Percentiles rank a stretch among this genome's conserved stretches.
phyloP scores from a whole-genome alignment of 495 filamentous ascomycete species.

The Lineolata rhizophorae region DNA sequence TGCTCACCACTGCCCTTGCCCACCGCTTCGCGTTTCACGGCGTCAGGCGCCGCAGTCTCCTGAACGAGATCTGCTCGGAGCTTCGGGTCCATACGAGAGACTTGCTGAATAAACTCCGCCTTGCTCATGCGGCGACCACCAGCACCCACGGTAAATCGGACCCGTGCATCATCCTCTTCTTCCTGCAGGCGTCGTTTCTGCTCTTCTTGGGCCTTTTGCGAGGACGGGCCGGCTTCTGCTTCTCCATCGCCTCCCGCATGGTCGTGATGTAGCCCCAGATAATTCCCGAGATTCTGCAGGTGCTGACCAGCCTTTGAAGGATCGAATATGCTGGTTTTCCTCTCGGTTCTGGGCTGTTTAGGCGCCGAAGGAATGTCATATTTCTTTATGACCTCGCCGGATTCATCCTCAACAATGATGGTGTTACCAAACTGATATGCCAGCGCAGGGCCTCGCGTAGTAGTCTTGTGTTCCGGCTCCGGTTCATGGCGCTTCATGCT shows the following conservation, averaged over 20 bases:
- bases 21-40: conserved; percentile 32
- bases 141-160: conserved; percentile 70
- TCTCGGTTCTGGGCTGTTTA: conserved; percentile 11
- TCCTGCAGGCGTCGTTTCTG: conserved; percentile 13
- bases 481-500: conserved; percentile 3
- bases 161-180: conserved; percentile 48
- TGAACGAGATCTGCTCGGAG: conserved; percentile 49
- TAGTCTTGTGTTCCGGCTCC: conserved; percentile 7
- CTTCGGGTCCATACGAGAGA: conserved; percentile 59
- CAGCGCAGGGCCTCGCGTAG: conserved; percentile 38
- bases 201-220: conserved; percentile 1
- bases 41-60: conserved; percentile 37
- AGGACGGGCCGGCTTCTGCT: conserved; percentile 7
- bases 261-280: conserved; percentile 26
- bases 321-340: conserved; percentile 13
- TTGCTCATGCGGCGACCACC: conserved; percentile 69
- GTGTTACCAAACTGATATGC: conserved; percentile 94
- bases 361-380: conserved; percentile 52
- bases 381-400: conserved; percentile 93
- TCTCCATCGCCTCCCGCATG: conserved; percentile 8
- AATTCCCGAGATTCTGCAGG: conserved; percentile 37
- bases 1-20: conserved; percentile 1
- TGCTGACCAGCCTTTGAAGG: conserved; percentile 23
- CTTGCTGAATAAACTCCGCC: conserved; percentile 70
- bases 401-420: conserved; percentile 94